Conservation (phyloP, 176 grass and related monocot genomes). For the Tillandsia fasciculata region DNA sequence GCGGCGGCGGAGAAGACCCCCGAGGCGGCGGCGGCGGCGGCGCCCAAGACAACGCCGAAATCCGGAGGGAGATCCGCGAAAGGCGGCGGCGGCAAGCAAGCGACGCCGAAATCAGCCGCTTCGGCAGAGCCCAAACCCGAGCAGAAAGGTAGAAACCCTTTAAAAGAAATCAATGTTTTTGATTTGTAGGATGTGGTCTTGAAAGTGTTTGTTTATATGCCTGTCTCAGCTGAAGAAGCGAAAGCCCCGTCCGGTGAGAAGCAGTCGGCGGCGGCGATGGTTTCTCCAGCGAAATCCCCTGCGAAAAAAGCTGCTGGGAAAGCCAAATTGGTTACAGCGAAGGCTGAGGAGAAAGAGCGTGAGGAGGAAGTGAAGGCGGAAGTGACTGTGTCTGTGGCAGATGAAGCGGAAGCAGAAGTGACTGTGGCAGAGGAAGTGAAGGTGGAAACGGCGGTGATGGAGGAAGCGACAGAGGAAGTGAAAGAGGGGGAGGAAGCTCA, state of each 20-base stretch:
- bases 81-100: not conserved
- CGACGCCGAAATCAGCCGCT: not conserved
- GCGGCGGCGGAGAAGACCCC: not conserved
- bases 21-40: not conserved
- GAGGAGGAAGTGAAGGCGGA: not conserved
- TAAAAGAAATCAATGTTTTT: too few relatives aligned
- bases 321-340: not conserved
- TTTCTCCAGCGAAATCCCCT: not conserved
- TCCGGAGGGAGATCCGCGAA: not conserved
- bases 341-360: not conserved
- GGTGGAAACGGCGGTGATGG: not conserved
- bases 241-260: not conserved
- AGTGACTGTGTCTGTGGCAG: too few relatives aligned
- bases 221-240: constrained; percentile 7
- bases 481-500: not conserved
- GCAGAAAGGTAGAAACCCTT: constrained; percentile 5
- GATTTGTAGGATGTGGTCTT: not conserved
- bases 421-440: not conserved
- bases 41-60: not conserved
- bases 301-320: constrained; percentile 3
- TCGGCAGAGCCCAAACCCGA: constrained; percentile 3
- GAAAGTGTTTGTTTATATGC: constrained; percentile 7
- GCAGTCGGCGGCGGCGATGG: not conserved
- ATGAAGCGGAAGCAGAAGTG: not conserved
- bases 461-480: constrained; percentile 13